Conservation (phyloP, 495 filamentous ascomycete species). For the Penicillium goetzii region DNA sequence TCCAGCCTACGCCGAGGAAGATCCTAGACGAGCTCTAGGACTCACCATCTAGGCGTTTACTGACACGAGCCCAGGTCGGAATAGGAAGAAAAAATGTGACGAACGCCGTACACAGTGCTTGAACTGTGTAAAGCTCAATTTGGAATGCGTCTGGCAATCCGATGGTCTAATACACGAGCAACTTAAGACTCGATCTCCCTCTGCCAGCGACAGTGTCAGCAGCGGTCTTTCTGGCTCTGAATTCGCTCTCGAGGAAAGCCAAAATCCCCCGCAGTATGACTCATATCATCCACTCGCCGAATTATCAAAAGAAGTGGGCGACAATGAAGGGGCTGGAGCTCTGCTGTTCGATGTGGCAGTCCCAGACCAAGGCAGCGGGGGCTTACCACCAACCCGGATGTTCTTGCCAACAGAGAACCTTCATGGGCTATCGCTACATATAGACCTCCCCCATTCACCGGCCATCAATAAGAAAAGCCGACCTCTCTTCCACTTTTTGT, state of each 20-base stretch:
- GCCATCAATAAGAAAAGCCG: not conserved
- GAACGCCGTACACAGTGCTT: slow-evolving; percentile 20
- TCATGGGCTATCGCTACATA: not conserved
- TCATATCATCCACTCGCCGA: not conserved
- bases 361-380: too few species aligned
- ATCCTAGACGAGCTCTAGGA: not conserved
- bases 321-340: not conserved
- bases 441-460: not conserved
- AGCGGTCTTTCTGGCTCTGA: not conserved
- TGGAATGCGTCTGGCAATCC: slow-evolving; percentile 16
- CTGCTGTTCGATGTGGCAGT: not conserved
- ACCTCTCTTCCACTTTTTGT: not conserved
- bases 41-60: not conserved
- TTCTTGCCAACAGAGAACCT: not conserved
- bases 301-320: not conserved
- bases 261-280: not conserved
- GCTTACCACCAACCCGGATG: not conserved
- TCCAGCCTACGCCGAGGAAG: not conserved
- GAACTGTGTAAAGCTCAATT: slow-evolving; percentile 22
- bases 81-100: slow-evolving; percentile 34
- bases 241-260: not conserved
- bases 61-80: slow-evolving; percentile 20
- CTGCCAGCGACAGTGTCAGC: not conserved
- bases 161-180: not conserved
- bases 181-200: not conserved